Conservation (phyloP, 495 filamentous ascomycete genomes). For the Saxophila tyrrhenica region DNA sequence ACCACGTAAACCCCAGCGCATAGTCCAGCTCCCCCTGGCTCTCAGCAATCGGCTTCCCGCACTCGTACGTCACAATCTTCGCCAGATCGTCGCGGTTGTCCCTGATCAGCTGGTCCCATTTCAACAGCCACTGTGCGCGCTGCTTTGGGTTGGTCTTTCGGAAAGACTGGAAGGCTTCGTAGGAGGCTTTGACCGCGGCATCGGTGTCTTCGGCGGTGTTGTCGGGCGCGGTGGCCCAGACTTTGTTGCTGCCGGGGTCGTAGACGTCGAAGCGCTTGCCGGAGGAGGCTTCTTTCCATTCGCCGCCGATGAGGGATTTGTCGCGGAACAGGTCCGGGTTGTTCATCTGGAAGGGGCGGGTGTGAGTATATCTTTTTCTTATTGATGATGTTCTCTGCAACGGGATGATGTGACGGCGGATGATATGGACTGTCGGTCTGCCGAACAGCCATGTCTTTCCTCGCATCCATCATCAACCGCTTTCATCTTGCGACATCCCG, state of each 20-base stretch:
- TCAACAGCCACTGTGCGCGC: conserved; percentile 51
- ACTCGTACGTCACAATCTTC: conserved; percentile 37
- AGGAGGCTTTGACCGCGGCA: conserved; percentile 45
- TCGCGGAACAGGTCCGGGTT: conserved; percentile 46
- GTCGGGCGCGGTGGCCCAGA: conserved; percentile 54
- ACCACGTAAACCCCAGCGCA: conserved; percentile 38
- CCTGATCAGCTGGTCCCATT: conserved; percentile 34
- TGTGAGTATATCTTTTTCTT: not conserved
- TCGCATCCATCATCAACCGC: not conserved
- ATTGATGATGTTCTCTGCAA: not conserved
- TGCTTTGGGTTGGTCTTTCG: conserved; percentile 47
- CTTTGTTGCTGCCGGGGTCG: conserved; percentile 53
- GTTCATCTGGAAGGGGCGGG: conserved; percentile 34
- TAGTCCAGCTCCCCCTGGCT: conserved; percentile 39
- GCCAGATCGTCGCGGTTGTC: conserved; percentile 37
- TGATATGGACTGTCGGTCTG: not conserved
- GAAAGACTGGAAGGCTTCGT: conserved; percentile 51
- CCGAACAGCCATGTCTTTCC: not conserved
- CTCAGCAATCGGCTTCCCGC: conserved; percentile 38
- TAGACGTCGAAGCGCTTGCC: conserved; percentile 56
- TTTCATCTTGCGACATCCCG: not conserved
- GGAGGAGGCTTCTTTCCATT: conserved; percentile 53
- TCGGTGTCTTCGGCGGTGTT: conserved; percentile 51
- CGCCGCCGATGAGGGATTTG: conserved; percentile 47
- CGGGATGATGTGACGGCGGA: not conserved